Conservation (phyloP, 345 rosid genomes). For the Physaria fendleri region DNA sequence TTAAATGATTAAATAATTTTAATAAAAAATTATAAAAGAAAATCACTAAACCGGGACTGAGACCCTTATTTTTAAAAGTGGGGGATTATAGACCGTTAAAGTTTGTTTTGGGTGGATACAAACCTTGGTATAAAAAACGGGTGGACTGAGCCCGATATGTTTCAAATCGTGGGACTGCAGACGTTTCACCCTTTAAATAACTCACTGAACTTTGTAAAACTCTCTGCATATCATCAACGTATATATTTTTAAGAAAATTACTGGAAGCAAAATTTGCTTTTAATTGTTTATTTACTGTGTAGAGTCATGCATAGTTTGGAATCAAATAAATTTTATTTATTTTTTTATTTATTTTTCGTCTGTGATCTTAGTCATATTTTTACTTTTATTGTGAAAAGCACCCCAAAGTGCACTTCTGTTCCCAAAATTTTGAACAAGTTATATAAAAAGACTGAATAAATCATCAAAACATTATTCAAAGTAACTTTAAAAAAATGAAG, state of each 20-base stretch:
- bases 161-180: too few species aligned
- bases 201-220: conserved; percentile 1
- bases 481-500: background rate
- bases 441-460: conserved; percentile 17
- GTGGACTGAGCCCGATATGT: too few species aligned
- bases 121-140: too few species aligned
- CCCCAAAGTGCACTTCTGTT: conserved; percentile 33
- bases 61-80: too few species aligned
- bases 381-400: conserved; percentile 31
- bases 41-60: too few species aligned
- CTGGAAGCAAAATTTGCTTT: background rate
- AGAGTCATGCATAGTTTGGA: conserved; percentile 13
- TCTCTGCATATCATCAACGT: background rate
- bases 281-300: background rate
- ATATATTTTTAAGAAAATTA: background rate
- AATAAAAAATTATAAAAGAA: too few species aligned
- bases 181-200: too few species aligned
- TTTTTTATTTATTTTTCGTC: conserved; percentile 22
- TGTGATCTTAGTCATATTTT: conserved; percentile 29
- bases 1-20: too few species aligned
- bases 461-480: conserved; percentile 23
- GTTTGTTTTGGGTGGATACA: too few species aligned
- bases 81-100: too few species aligned
- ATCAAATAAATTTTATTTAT: background rate
- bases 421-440: conserved; percentile 30